Evolutionary conservation across 2,329 filamentous ascomycete species (phyloP).

Genomic region (Verticillium nubilum): DNA sequence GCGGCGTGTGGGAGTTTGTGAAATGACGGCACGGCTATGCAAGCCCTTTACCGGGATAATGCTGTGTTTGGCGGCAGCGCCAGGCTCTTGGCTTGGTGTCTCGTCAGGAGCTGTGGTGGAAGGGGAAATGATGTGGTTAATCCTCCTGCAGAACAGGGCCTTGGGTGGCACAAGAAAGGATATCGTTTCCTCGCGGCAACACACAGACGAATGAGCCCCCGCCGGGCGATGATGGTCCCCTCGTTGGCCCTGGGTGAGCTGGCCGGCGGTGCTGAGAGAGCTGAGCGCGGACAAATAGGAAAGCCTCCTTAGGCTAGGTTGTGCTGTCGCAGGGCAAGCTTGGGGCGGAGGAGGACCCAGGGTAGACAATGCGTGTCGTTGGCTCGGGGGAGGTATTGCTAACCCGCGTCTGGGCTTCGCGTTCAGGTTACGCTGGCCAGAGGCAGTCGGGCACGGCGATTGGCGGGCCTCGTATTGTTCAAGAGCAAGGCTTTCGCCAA

Average conservation of each 20-base stretch:
- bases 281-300: neutral
- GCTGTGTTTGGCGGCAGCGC: conserved; percentile 5
- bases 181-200: conserved; percentile 2
- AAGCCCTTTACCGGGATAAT: conserved; percentile 18
- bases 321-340: conserved; percentile 12
- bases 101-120: conserved; percentile 5
- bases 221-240: conserved; percentile 2
- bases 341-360: conserved; percentile 1
- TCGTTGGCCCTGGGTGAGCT: neutral
- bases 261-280: neutral
- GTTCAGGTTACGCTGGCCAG: neutral
- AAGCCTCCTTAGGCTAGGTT: neutral
- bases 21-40: conserved; percentile 24
- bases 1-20: conserved; percentile 9
- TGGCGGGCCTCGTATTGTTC: conserved; percentile 25
- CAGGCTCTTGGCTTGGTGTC: conserved; percentile 3
- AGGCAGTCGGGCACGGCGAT: conserved; percentile 1
- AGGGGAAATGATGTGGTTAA: conserved; percentile 7
- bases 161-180: conserved; percentile 9
- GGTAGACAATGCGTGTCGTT: conserved; percentile 2
- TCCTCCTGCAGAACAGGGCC: conserved; percentile 5
- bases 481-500: conserved; percentile 22
- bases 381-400: neutral
- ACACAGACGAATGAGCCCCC: conserved; percentile 4
- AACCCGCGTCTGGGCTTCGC: neutral